Evolutionary conservation across 345 rosid genomes (phyloP).

Genomic region (Gossypium australe): DNA sequence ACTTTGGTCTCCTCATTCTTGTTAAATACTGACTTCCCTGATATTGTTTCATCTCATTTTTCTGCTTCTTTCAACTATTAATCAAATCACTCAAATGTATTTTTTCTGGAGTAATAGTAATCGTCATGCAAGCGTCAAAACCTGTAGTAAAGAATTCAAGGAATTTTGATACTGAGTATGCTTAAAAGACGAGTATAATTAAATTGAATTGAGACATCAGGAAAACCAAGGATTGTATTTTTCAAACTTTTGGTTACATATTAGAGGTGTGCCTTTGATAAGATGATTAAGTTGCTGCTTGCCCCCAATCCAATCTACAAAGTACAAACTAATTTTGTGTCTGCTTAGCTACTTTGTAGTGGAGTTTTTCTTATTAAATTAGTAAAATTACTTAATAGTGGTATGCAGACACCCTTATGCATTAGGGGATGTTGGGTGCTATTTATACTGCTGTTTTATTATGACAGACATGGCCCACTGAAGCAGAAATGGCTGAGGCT

Average conservation of each 20-base stretch:
- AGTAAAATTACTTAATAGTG: background rate
- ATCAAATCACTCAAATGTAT: background rate
- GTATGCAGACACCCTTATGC: background rate
- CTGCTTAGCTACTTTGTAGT: background rate
- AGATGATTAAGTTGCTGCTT: background rate
- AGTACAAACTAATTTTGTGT: background rate
- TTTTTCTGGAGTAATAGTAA: constrained; percentile 5
- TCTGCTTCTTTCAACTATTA: background rate
- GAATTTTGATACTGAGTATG: background rate
- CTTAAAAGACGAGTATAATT: background rate
- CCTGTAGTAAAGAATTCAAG: background rate
- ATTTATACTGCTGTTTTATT: constrained; percentile 10
- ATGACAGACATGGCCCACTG: constrained; percentile 95
- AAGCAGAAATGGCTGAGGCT: constrained; percentile 90
- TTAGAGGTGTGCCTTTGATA: background rate
- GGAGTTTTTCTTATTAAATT: background rate
- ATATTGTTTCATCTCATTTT: background rate
- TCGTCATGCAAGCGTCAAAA: background rate
- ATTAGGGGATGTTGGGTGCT: background rate
- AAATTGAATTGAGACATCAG: constrained; percentile 1
- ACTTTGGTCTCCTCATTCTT: background rate
- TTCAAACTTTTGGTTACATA: background rate
- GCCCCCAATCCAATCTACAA: background rate
- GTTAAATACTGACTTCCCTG: background rate
- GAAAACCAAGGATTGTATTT: background rate